Evolutionary conservation across 2,329 filamentous ascomycete species (phyloP).

Genomic region (Albifimbria verrucaria): DNA sequence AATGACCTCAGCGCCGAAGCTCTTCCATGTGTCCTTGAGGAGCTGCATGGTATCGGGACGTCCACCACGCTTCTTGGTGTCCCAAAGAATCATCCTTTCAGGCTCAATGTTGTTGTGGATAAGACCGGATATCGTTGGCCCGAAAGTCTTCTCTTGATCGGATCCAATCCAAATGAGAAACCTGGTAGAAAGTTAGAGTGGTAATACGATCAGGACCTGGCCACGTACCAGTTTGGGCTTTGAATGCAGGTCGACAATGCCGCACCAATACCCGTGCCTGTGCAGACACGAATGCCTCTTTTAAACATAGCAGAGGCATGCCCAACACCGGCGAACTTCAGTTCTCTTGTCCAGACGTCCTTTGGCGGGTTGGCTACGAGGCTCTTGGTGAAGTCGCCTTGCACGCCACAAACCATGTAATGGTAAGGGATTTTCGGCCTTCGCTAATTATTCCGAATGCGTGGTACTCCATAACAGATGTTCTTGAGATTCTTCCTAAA

Average conservation of each 20-base stretch:
- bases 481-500: constrained; percentile 36
- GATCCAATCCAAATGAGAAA: constrained; percentile 41
- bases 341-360: constrained; percentile 35
- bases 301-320: constrained; percentile 41
- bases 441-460: constrained; percentile 40
- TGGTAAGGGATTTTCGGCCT: constrained; percentile 30
- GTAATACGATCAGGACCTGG: neutral
- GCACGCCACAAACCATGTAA: constrained; percentile 41
- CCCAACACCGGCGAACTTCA: constrained; percentile 38
- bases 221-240: constrained; percentile 29
- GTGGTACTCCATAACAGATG: constrained; percentile 40
- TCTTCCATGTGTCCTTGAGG: constrained; percentile 34
- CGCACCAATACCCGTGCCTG: constrained; percentile 37
- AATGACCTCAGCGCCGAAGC: constrained; percentile 38
- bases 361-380: constrained; percentile 37
- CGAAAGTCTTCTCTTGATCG: constrained; percentile 38
- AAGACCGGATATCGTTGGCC: constrained; percentile 33
- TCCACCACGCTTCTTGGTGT: constrained; percentile 37
- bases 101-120: constrained; percentile 36
- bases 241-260: constrained; percentile 39
- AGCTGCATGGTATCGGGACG: constrained; percentile 34
- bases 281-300: constrained; percentile 37
- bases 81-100: constrained; percentile 39
- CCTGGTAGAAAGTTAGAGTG: constrained; percentile 19
- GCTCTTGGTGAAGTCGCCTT: constrained; percentile 36